Conservation (phyloP, 2,329 filamentous ascomycete species). For the Pestalotiopsis sp. region DNA sequence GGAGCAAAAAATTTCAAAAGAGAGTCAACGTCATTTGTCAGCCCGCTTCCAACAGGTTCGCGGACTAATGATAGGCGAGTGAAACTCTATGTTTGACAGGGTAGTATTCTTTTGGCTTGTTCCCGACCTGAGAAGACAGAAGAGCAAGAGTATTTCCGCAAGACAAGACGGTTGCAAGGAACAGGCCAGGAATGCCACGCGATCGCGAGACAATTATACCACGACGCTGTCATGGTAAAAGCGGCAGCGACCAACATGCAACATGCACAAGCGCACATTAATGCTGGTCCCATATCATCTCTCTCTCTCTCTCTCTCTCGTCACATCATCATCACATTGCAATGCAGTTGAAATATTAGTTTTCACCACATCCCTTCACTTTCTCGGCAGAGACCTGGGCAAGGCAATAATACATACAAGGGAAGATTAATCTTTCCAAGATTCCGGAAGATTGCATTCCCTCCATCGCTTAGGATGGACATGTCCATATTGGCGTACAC, state of each 20-base stretch:
- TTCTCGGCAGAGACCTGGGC: too few species aligned
- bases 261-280: neutral
- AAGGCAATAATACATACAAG: neutral
- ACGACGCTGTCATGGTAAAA: neutral
- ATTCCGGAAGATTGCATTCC: neutral
- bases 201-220: neutral
- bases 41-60: neutral
- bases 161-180: neutral
- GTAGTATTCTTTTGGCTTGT: neutral
- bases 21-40: neutral
- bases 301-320: neutral
- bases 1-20: neutral
- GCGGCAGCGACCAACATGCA: neutral
- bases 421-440: neutral
- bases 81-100: neutral
- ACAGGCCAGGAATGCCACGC: neutral
- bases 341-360: neutral
- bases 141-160: neutral
- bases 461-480: neutral
- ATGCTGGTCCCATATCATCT: neutral
- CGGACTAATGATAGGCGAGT: neutral
- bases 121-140: neutral
- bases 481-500: neutral
- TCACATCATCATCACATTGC: neutral
- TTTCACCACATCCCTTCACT: too few species aligned